phyloP scores from a whole-genome alignment of 768 basidiomycete genomes.

The Rickenella mellea region DNA sequence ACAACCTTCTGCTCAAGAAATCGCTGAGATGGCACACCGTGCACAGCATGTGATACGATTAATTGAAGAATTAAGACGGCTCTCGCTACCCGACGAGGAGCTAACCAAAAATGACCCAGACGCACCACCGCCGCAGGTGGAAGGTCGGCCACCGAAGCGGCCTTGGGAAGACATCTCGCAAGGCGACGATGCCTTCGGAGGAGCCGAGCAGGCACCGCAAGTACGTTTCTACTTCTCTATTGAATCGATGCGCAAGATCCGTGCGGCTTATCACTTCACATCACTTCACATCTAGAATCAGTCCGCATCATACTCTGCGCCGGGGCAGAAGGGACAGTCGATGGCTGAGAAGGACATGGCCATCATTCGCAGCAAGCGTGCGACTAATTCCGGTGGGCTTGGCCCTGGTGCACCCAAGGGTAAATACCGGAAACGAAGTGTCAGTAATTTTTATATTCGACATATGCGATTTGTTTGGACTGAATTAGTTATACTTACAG shows the following conservation, averaged over 20 bases:
- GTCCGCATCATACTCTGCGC: conserved; percentile 9
- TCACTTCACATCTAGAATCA: conserved; percentile 4
- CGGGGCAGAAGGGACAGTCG: conserved; percentile 35
- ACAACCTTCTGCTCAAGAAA: conserved; percentile 45
- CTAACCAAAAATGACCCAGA: conserved; percentile 12
- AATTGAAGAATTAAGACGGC: conserved; percentile 48
- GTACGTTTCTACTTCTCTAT: background rate
- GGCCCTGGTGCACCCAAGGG: conserved; percentile 48
- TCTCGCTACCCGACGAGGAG: conserved; percentile 19
- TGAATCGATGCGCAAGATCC: conserved; percentile 12
- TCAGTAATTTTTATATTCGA: conserved; percentile 32
- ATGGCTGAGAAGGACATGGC: conserved; percentile 83
- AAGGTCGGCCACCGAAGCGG: conserved; percentile 56
- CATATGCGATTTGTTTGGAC: too few relatives aligned
- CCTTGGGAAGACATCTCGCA: conserved; percentile 71
- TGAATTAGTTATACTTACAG: conserved; percentile 37
- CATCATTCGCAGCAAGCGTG: conserved; percentile 71
- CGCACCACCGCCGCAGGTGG: conserved; percentile 29
- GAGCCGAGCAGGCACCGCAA: background rate
- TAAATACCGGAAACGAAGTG: conserved; percentile 81
- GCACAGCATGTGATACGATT: conserved; percentile 61
- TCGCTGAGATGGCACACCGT: conserved; percentile 60
- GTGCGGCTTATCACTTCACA: conserved; percentile 7
- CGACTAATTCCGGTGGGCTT: conserved; percentile 44
- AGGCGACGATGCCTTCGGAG: conserved; percentile 25